phyloP scores from a whole-genome alignment of 2,329 filamentous ascomycete species.

The Trichoderma guizhouense region DNA sequence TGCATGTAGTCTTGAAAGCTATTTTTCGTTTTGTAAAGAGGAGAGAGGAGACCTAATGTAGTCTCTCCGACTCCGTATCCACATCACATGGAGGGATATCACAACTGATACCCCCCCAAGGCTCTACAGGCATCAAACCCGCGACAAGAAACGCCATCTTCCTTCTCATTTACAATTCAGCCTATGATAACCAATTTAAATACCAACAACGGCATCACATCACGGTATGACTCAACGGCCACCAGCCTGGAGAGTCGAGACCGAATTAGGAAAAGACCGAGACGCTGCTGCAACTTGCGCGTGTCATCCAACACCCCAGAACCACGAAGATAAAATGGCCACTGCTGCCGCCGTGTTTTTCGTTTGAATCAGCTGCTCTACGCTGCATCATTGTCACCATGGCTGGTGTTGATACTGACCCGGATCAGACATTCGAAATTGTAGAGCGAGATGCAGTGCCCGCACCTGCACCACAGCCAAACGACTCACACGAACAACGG shows the following conservation, averaged over 20 bases:
- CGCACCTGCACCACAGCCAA: background rate
- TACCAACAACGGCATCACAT: background rate
- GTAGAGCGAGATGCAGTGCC: background rate
- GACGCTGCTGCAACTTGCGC: background rate
- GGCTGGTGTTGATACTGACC: background rate
- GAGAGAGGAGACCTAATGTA: background rate
- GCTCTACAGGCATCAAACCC: background rate
- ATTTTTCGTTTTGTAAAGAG: background rate
- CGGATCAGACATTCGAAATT: background rate
- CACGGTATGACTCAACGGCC: background rate
- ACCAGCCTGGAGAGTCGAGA: background rate
- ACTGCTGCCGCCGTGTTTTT: background rate
- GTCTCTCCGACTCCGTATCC: background rate
- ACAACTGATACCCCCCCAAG: background rate
- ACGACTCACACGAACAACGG: background rate
- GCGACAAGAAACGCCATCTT: background rate
- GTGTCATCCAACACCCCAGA: background rate
- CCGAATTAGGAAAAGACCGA: background rate
- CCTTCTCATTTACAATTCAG: background rate
- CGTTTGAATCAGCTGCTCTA: background rate
- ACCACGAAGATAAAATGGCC: background rate
- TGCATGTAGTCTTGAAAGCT: background rate
- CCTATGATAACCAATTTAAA: background rate
- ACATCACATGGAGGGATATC: background rate
- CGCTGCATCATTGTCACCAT: background rate